Evolutionary conservation across 345 rosid species (phyloP).

Genomic region (Eucalyptus leucophloia): DNA sequence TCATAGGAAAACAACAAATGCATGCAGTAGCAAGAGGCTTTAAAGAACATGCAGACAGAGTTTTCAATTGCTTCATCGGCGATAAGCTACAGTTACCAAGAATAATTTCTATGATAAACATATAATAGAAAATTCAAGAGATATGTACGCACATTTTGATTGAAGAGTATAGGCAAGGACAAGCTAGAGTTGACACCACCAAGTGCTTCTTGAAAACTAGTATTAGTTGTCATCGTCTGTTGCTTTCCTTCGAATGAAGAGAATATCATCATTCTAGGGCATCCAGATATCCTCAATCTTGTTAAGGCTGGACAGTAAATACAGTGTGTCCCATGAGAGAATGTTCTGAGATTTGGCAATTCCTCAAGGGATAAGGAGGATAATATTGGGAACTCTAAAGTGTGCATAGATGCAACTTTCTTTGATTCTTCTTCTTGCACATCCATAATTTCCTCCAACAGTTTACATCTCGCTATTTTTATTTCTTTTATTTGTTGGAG

Average conservation of each 20-base stretch:
- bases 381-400: neutral
- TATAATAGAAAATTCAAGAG: too few relatives aligned
- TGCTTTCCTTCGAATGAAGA: neutral
- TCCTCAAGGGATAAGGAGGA: neutral
- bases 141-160: neutral
- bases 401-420: neutral
- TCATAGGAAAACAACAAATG: neutral
- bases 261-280: neutral
- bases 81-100: neutral
- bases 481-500: neutral
- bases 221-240: neutral
- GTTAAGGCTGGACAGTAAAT: neutral
- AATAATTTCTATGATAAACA: neutral
- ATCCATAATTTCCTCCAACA: neutral
- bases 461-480: neutral
- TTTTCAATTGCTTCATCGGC: neutral
- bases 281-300: neutral
- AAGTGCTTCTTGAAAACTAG: neutral
- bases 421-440: neutral
- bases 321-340: neutral
- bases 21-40: neutral
- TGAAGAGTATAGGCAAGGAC: neutral
- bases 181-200: neutral
- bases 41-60: neutral
- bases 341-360: neutral